Percentiles rank a stretch among this genome's conserved stretches.
These are phyloP conservation scores for Cicer bijugum DNA, from an alignment of 306 rosid genomes.

Conservation along the genomic window DNA sequence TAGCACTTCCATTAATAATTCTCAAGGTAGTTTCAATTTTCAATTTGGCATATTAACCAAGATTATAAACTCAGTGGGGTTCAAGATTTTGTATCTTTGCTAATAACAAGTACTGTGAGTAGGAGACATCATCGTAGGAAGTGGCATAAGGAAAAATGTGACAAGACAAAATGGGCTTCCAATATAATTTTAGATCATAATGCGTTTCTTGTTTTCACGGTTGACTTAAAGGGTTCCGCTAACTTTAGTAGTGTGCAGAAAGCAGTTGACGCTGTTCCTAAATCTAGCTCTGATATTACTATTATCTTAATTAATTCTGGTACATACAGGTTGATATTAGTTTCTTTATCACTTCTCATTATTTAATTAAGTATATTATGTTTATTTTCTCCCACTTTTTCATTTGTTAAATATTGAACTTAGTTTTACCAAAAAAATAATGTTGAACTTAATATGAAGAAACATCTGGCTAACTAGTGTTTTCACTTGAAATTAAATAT, in stretches of 20 bases:
- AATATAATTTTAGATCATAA: constrained; percentile 53
- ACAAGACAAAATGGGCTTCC: constrained; percentile 52
- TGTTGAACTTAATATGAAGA: neutral
- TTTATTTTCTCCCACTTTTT: neutral
- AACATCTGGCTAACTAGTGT: neutral
- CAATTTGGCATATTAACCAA: constrained; percentile 43
- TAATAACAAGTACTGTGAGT: constrained; percentile 48
- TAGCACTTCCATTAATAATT: constrained; percentile 17
- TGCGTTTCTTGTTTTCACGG: constrained; percentile 60
- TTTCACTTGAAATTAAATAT: neutral
- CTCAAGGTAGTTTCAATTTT: constrained; percentile 30
- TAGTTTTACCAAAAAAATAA: no score
- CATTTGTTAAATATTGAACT: neutral
- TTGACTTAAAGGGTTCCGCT: constrained; percentile 61
- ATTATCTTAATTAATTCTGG: constrained; percentile 64
- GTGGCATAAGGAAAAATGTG: constrained; percentile 49
- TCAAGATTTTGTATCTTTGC: constrained; percentile 49
- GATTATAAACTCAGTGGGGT: constrained; percentile 48
- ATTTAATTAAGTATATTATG: neutral
- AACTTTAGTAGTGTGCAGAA: constrained; percentile 74
- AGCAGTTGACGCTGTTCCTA: constrained; percentile 78
- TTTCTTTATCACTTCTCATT: neutral
- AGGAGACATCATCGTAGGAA: constrained; percentile 32
- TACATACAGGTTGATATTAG: constrained; percentile 44
- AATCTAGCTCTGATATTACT: constrained; percentile 52